phyloP scores from a whole-genome alignment of 1,139 yeast species.

The Diutina pseudorugosa region DNA sequence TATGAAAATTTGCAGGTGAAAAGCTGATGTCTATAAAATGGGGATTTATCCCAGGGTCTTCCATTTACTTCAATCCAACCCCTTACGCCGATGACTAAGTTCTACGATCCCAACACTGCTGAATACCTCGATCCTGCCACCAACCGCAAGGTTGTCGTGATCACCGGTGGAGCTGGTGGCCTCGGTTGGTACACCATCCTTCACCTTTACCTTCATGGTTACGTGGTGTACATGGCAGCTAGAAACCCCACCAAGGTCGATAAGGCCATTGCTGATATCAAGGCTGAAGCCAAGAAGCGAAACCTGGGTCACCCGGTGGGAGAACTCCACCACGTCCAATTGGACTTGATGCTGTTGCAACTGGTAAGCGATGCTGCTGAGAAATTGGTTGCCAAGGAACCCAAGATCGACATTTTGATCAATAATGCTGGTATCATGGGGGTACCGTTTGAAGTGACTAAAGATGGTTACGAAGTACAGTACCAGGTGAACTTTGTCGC shows the following conservation, averaged over 20 bases:
- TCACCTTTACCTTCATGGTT: constrained; percentile 72
- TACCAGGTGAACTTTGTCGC: constrained; percentile 29
- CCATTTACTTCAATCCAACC: too few species aligned
- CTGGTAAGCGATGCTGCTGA: constrained; percentile 21
- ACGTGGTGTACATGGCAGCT: constrained; percentile 61
- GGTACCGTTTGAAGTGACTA: constrained; percentile 22
- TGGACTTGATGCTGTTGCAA: constrained; percentile 23
- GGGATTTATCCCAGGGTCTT: too few species aligned
- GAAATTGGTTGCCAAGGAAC: constrained; percentile 15
- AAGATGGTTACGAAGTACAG: constrained; percentile 28
- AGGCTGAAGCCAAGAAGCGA: constrained; percentile 36
- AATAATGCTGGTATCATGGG: constrained; percentile 35
- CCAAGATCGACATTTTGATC: constrained; percentile 21
- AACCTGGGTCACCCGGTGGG: constrained; percentile 18
- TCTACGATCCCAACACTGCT: constrained; percentile 16
- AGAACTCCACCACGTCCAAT: constrained; percentile 15
- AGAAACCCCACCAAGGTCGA: constrained; percentile 44
- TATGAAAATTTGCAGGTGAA: too few species aligned
- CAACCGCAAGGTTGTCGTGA: constrained; percentile 48
- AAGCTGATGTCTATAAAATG: too few species aligned
- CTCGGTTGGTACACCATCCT: constrained; percentile 68
- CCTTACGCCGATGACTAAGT: constrained; percentile 4
- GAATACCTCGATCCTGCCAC: constrained; percentile 26
- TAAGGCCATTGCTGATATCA: constrained; percentile 45
- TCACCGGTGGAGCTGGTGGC: constrained; percentile 77